Conservation (phyloP, 805 yeast genomes). For the Lipomyces kockii region DNA sequence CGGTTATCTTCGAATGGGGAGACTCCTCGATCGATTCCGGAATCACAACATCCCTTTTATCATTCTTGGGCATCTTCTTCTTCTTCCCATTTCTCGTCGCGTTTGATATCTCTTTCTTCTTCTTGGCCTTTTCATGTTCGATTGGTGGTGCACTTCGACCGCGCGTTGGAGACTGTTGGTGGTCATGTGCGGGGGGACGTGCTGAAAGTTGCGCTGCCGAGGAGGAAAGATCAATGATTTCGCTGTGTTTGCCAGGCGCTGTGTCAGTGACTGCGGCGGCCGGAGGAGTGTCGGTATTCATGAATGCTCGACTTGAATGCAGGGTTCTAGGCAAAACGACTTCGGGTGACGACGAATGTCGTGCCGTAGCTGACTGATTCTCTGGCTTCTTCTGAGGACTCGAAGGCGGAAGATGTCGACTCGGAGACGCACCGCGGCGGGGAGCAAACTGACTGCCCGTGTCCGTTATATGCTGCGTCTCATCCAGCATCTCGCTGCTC, state of each 20-base stretch:
- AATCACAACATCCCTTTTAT: not conserved
- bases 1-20: not conserved
- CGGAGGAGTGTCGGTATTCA: not conserved
- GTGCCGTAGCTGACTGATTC: not conserved
- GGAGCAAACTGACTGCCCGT: not conserved
- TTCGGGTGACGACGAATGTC: not conserved
- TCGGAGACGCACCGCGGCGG: not conserved
- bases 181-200: not conserved
- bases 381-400: not conserved
- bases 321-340: not conserved
- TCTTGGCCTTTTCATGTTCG: not conserved
- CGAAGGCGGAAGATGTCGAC: not conserved
- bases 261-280: not conserved
- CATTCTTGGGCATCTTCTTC: not conserved
- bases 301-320: not conserved
- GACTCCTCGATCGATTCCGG: not conserved
- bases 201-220: not conserved
- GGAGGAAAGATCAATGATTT: not conserved
- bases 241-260: not conserved
- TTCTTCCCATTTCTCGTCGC: not conserved
- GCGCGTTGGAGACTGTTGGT: not conserved
- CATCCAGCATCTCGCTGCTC: conserved; percentile 2
- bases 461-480: conserved; percentile 1
- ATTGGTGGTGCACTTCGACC: not conserved
- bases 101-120: not conserved